Evolutionary conservation across 805 yeast species (phyloP).

Genomic region (Monosporozyma unispora): DNA sequence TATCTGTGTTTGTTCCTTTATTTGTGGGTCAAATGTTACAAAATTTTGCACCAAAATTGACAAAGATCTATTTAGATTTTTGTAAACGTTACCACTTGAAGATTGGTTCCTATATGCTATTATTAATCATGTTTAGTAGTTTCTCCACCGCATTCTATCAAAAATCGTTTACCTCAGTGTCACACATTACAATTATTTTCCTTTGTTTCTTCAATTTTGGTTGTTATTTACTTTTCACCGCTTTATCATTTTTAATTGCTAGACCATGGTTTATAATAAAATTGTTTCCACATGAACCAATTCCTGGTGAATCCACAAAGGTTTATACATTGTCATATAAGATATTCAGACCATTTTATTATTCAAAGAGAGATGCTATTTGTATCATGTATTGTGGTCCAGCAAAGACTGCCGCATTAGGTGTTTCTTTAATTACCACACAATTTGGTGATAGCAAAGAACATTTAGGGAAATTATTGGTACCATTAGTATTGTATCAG

Average conservation of each 20-base stretch:
- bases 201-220: conserved; percentile 78
- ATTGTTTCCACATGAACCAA: conserved; percentile 41
- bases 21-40: conserved; percentile 84
- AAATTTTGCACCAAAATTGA: conserved; percentile 50
- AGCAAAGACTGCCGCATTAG: conserved; percentile 88
- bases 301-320: conserved; percentile 33
- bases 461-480: conserved; percentile 61
- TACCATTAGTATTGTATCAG: conserved; percentile 79
- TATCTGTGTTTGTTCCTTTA: conserved; percentile 73
- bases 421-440: conserved; percentile 73
- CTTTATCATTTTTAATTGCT: conserved; percentile 47
- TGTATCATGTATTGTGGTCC: conserved; percentile 83
- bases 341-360: conserved; percentile 53
- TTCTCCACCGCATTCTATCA: conserved; percentile 85
- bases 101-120: conserved; percentile 71
- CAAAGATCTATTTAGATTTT: conserved; percentile 15
- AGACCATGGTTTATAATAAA: conserved; percentile 47
- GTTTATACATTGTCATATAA: conserved; percentile 36
- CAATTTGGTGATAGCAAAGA: conserved; percentile 61
- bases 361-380: conserved; percentile 62
- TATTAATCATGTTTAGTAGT: conserved; percentile 68
- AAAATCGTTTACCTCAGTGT: conserved; percentile 62
- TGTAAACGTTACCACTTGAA: conserved; percentile 33
- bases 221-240: conserved; percentile 67
- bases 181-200: conserved; percentile 62